A percentile compares a stretch with the other conserved stretches of the same genome.
These are phyloP conservation scores for Bremia lactucae DNA, from an alignment of 352 stramenopile species.

Conservation along the genomic window DNA sequence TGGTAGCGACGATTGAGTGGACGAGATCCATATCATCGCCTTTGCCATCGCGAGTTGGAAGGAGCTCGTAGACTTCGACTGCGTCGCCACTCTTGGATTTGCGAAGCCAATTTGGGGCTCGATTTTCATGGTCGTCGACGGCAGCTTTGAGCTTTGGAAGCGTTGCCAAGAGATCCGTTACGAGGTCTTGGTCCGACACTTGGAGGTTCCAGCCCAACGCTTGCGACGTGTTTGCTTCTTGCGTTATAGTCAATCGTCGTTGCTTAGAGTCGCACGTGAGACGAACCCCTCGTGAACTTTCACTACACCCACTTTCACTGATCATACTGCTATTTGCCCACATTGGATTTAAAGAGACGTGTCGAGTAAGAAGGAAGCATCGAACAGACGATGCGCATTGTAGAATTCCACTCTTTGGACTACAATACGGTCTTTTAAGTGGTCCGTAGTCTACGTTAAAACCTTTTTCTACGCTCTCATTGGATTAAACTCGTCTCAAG, in stretches of 20 bases:
- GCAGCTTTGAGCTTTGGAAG: constrained; percentile 33
- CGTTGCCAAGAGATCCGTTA: constrained; percentile 32
- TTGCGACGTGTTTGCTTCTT: constrained; percentile 5
- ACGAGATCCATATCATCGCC: constrained; percentile 44
- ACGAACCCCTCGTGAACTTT: constrained; percentile 16
- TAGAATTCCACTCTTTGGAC: too few relatives aligned
- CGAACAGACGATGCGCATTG: too few relatives aligned
- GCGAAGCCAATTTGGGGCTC: constrained; percentile 27
- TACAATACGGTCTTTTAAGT: too few relatives aligned
- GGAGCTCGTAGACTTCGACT: constrained; percentile 39
- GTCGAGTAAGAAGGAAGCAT: too few relatives aligned
- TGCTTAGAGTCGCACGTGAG: constrained; percentile 13
- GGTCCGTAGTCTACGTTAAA: too few relatives aligned
- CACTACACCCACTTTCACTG: constrained; percentile 21
- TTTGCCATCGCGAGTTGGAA: constrained; percentile 18
- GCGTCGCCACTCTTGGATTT: constrained; percentile 32
- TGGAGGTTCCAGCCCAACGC: constrained; percentile 9
- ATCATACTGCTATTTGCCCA: constrained; percentile 27
- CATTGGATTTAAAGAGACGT: too few relatives aligned
- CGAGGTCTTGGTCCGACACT: constrained; percentile 32
- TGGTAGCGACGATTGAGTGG: constrained; percentile 35
- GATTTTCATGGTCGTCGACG: constrained; percentile 23
- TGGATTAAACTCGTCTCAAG: too few relatives aligned
- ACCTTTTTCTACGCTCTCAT: too few relatives aligned
- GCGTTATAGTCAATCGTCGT: constrained; percentile 16